phyloP scores from a whole-genome alignment of 2,329 filamentous ascomycete genomes.

The Colletotrichum neosansevieriae region DNA sequence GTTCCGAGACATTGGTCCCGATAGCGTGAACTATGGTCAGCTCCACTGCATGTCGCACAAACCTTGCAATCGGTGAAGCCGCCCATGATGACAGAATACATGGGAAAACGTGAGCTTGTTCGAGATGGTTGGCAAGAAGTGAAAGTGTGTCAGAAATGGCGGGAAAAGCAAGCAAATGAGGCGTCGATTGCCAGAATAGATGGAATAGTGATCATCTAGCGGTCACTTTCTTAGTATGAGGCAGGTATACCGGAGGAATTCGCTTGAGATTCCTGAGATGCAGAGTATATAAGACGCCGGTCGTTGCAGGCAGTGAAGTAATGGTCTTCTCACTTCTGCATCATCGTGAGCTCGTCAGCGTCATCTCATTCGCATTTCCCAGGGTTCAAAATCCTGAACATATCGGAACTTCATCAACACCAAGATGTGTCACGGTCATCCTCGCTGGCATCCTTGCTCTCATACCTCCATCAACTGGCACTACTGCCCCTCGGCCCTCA shows the following conservation, averaged over 20 bases:
- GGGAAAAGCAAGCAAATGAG: conserved; percentile 38
- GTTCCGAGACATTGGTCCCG: conserved; percentile 39
- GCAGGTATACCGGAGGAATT: not conserved
- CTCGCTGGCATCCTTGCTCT: conserved; percentile 63
- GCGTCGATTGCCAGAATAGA: conserved; percentile 37
- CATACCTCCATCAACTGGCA: conserved; percentile 69
- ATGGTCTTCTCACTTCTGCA: not conserved
- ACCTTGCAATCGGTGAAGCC: not conserved
- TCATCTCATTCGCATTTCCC: not conserved
- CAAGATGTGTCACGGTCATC: conserved; percentile 67
- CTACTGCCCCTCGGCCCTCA: conserved; percentile 62
- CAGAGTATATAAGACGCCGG: conserved; percentile 27
- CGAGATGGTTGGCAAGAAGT: conserved; percentile 35
- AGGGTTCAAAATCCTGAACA: too few species aligned
- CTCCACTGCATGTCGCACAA: conserved; percentile 21
- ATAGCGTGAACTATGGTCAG: conserved; percentile 1
- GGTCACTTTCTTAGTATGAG: not conserved
- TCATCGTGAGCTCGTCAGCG: not conserved
- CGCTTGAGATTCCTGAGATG: not conserved
- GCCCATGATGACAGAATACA: not conserved
- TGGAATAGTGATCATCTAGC: conserved; percentile 31
- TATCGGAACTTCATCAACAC: not conserved
- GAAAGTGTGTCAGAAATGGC: conserved; percentile 16
- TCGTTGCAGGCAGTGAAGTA: not conserved
- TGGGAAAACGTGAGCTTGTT: conserved; percentile 9